Evolutionary conservation across 2,329 filamentous ascomycete species (phyloP).

Genomic region (Cladophialophora immunda): DNA sequence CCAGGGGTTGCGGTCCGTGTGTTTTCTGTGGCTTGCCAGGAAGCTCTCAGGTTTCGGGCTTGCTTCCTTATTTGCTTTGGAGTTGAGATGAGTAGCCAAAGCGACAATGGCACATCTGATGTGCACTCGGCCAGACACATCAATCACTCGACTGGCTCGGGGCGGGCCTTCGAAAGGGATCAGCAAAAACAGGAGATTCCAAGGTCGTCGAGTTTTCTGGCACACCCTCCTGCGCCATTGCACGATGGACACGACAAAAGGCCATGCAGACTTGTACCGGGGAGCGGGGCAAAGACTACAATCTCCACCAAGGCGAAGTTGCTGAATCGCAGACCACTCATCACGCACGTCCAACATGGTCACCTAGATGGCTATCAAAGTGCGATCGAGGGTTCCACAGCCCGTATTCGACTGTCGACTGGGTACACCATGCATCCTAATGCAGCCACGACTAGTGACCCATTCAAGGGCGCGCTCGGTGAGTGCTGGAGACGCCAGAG

Average conservation of each 20-base stretch:
- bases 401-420: neutral
- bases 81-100: neutral
- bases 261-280: neutral
- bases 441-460: neutral
- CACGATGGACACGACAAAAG: neutral
- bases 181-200: neutral
- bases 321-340: neutral
- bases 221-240: neutral
- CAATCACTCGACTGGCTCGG: neutral
- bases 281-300: conserved; percentile 6
- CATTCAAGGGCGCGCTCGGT: neutral
- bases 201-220: neutral
- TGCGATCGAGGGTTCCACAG: neutral
- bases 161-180: neutral
- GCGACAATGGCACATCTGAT: neutral
- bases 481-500: neutral
- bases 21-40: conserved; percentile 6
- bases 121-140: neutral
- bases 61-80: neutral
- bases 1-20: neutral
- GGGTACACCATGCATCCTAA: neutral
- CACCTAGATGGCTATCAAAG: neutral
- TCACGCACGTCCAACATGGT: neutral
- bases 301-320: conserved; percentile 7
- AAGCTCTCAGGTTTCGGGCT: neutral